Base-by-base conservation (phyloP, 352 stramenopile species). In the Phytophthora europaea region DNA sequence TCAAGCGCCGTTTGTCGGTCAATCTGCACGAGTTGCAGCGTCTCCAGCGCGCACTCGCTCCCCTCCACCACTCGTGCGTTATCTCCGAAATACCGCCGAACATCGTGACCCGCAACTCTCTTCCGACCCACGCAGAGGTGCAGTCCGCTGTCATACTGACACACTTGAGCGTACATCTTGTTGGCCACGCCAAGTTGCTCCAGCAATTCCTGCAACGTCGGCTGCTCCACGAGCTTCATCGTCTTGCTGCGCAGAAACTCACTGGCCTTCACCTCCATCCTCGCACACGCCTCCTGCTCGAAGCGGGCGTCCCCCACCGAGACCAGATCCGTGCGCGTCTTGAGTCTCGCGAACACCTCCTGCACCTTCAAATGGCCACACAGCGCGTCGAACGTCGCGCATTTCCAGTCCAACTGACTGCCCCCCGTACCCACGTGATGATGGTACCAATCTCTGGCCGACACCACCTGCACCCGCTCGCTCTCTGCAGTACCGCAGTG, bases 381-480 rank as follows among this genome's bases (percentile, higher is more conserved):
- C 4, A 92, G 56, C 15, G 82, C 81, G 34, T 88, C 81, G 36
- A 90, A 88, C 6, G 81, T 80, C 6, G 83, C 72, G 28, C 62
- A 69, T 65, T 91, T 91, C 84, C 84, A 91, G n/a, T 74, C 75
- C 5, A 81, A 60, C 26, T 84, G 74, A 52, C 76, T 75, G 20
- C 82, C 79, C 7, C 77, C 77, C 3, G 50, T 20, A 20, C 74
- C 68, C 45, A 79, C 70, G 34, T 86, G 78, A 13, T 80, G 68
- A 13, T 81, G 74, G 68, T 87, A 92, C 75, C 83, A 92, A 55
- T 88, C 82, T 36, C 81, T 77, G 36, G 84, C 84, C 15, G 82
- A 90, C 16, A 92, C 83, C 22, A 90, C 76, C 43, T 90, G 82
- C 10, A 92, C 52, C 28, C 63, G 38, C 36, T 77, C 70, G n/a